Conservation (phyloP, 75 land plant species). For the Pinus albicaulis region DNA sequence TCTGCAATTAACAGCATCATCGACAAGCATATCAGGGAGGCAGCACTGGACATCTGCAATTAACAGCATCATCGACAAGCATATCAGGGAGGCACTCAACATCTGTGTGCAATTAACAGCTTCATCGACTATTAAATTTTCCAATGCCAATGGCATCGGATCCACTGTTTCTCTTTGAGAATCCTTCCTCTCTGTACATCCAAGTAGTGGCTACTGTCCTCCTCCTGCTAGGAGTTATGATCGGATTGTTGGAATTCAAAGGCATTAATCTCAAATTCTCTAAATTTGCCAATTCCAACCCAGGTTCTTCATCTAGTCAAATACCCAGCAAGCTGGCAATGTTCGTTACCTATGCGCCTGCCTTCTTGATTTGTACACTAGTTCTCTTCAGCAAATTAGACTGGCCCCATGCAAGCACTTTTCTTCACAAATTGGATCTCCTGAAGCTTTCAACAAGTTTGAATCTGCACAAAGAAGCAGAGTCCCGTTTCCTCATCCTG, state of each 20-base stretch:
- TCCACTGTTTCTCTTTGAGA: constrained; percentile 14
- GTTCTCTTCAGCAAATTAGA: constrained; percentile 10
- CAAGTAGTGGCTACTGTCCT: constrained; percentile 8
- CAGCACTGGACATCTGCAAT: no score
- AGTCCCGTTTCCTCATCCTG: constrained; percentile 13
- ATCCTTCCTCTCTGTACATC: constrained; percentile 26
- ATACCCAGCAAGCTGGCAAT: constrained; percentile 29
- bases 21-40: no score
- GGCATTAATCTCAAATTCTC: constrained; percentile 37
- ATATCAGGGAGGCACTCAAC: no score
- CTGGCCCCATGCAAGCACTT: no score
- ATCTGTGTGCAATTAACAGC: no score
- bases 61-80: no score
- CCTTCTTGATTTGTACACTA: constrained; percentile 22
- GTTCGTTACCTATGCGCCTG: constrained; percentile 44
- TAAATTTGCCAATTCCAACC: constrained; percentile 16
- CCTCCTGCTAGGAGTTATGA: background rate
- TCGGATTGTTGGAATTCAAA: constrained; percentile 18
- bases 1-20: no score
- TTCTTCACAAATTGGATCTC: no score
- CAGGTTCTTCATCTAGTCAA: no score
- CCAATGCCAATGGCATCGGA: no score
- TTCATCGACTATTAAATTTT: no score
- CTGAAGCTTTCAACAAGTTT: no score
- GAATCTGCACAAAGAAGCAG: background rate